Evolutionary conservation across 108 stramenopile species (phyloP).

Genomic region (Asterionellopsis glacialis): DNA sequence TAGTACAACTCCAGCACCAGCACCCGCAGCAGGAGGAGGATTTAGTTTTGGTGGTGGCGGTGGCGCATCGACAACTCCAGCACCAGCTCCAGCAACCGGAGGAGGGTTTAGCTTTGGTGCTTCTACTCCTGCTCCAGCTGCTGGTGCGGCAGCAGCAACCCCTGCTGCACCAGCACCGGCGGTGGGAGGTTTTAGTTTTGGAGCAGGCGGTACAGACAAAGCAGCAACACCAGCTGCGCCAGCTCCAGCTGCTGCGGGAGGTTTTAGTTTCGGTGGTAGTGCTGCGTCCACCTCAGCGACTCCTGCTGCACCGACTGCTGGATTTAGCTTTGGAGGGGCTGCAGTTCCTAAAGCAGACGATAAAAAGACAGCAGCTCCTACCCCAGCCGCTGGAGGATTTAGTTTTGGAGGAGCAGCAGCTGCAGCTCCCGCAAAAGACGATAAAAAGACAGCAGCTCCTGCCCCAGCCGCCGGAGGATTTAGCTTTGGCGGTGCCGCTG

Average conservation of each 20-base stretch:
- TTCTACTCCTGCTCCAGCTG: background rate
- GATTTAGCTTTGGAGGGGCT: conserved; percentile 21
- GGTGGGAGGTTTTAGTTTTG: conserved; percentile 20
- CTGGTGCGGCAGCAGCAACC: background rate
- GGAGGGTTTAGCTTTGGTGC: conserved; percentile 30
- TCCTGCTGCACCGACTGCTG: conserved; percentile 6
- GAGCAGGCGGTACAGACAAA: conserved; percentile 14
- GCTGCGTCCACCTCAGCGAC: conserved; percentile 8
- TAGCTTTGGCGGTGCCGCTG: conserved; percentile 23
- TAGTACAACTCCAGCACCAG: no score
- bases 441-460: conserved; percentile 5
- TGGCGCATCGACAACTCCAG: conserved; percentile 12
- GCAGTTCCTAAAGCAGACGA: conserved; percentile 12
- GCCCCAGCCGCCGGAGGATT: conserved; percentile 24
- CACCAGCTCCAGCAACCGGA: conserved; percentile 10
- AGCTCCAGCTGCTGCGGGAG: conserved; percentile 11
- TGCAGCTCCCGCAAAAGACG: conserved; percentile 11
- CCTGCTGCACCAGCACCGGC: conserved; percentile 14
- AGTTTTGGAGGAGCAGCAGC: conserved; percentile 16
- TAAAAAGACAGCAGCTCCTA: background rate
- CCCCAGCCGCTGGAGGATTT: conserved; percentile 13
- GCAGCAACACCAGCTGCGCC: conserved; percentile 1
- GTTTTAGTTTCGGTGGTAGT: conserved; percentile 11
- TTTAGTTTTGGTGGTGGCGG: conserved; percentile 4
- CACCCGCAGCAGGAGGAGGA: no score